Percentiles rank a stretch among this genome's conserved stretches.
Conservation (phyloP, 2,329 filamentous ascomycete species). For the Cladophialophora psammophila region DNA sequence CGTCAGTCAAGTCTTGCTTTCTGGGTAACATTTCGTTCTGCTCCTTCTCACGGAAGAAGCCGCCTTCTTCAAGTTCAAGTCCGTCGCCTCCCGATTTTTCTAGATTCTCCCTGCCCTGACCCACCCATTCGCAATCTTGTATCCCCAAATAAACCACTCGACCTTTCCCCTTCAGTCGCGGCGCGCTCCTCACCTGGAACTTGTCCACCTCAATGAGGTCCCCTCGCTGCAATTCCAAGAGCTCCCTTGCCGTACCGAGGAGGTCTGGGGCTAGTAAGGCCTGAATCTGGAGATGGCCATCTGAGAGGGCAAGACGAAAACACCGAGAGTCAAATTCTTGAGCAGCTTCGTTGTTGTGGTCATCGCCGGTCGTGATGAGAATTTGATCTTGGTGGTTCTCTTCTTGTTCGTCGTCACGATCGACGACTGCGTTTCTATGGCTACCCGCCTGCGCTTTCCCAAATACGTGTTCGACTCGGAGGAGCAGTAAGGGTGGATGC, state of each 20-base stretch:
- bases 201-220: conserved; percentile 38
- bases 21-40: conserved; percentile 5
- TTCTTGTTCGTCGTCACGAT: conserved; percentile 6
- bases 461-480: conserved; percentile 43
- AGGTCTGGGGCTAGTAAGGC: conserved; percentile 40
- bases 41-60: conserved; percentile 28
- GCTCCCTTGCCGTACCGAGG: conserved; percentile 15
- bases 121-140: conserved; percentile 37
- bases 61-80: conserved; percentile 24
- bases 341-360: conserved; percentile 7
- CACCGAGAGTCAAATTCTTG: not conserved
- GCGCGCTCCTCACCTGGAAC: conserved; percentile 40
- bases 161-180: conserved; percentile 36
- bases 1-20: conserved; percentile 6
- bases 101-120: conserved; percentile 6
- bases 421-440: conserved; percentile 17
- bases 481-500: conserved; percentile 39
- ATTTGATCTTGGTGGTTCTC: not conserved
- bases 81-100: not conserved
- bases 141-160: conserved; percentile 42
- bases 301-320: conserved; percentile 37
- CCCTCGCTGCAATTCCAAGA: conserved; percentile 30
- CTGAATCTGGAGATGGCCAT: conserved; percentile 44
- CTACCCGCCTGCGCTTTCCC: conserved; percentile 26
- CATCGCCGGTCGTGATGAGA: conserved; percentile 8